phyloP scores from a whole-genome alignment of 1,284 basidiomycete genomes.

The Moesziomyces aphidis region DNA sequence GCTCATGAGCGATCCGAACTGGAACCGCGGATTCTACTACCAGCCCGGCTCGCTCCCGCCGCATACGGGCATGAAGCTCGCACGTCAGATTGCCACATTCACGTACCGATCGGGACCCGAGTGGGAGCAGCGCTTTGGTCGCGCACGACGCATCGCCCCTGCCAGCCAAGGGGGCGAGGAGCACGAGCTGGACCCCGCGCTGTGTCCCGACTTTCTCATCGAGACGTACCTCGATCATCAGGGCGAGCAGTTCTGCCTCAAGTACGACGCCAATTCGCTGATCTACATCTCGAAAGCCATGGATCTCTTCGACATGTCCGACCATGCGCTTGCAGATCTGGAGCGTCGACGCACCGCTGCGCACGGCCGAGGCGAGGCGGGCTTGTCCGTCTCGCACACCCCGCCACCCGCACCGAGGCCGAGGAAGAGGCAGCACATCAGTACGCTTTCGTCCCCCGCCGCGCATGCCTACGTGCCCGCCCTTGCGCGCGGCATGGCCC shows the following conservation, averaged over 20 bases:
- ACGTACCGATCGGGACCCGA: conserved; percentile 99
- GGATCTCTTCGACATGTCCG: conserved; percentile 97
- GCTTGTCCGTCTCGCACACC: conserved; percentile 14
- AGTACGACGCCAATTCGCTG: conserved; percentile 98
- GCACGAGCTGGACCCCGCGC: conserved; percentile 69
- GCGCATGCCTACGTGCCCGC: conserved; percentile 79
- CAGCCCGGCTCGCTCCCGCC: conserved; percentile 81
- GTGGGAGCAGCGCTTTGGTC: conserved; percentile 96
- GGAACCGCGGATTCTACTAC: conserved; percentile 99
- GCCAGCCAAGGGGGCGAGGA: neutral
- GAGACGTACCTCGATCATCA: conserved; percentile 99
- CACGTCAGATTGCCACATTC: conserved; percentile 97
- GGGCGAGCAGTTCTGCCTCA: conserved; percentile 86
- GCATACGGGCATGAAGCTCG: conserved; percentile 98
- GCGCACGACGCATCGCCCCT: conserved; percentile 73
- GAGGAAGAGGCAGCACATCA: conserved; percentile 71
- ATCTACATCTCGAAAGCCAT: conserved; percentile 97
- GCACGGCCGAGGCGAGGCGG: conserved; percentile 37
- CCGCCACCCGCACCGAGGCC: conserved; percentile 28
- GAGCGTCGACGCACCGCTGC: conserved; percentile 46
- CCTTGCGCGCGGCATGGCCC: conserved; percentile 83
- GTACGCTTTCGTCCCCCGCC: conserved; percentile 71
- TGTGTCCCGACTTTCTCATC: conserved; percentile 97
- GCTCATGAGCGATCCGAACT: conserved; percentile 98
- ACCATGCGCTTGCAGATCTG: conserved; percentile 79